These are phyloP conservation scores for Myrica gale DNA, from an alignment of 306 rosid species.

Conservation along the genomic window DNA sequence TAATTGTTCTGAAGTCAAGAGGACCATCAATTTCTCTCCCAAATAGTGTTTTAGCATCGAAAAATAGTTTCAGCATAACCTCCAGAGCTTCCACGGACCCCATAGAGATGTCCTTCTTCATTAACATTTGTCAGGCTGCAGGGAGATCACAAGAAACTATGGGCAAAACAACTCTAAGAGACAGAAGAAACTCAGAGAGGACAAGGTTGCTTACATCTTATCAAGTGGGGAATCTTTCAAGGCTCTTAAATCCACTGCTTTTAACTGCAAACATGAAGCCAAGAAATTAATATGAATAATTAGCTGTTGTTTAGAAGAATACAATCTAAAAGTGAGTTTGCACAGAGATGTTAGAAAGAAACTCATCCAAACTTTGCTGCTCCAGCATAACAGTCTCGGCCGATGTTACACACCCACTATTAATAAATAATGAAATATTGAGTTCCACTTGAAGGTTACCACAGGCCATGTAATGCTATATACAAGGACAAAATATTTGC, in stretches of 20 bases:
- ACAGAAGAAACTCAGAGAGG: conserved; percentile 14
- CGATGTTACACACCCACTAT: conserved; percentile 93
- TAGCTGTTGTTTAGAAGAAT: conserved; percentile 4
- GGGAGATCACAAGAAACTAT: conserved; percentile 18
- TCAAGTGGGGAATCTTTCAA: conserved; percentile 78
- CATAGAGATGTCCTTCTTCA: conserved; percentile 69
- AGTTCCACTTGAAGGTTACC: neutral
- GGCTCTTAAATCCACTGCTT: conserved; percentile 59
- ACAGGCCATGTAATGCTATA: neutral
- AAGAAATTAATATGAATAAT: conserved; percentile 7
- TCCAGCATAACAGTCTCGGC: conserved; percentile 95
- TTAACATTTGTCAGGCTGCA: conserved; percentile 71
- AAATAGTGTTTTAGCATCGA: conserved; percentile 64
- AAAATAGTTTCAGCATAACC: conserved; percentile 91
- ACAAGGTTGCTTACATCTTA: conserved; percentile 49
- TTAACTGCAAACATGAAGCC: conserved; percentile 53
- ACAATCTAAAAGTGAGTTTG: neutral
- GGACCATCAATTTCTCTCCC: conserved; percentile 75
- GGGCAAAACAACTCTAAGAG: conserved; percentile 12
- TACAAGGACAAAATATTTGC: neutral
- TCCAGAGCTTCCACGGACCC: conserved; percentile 87
- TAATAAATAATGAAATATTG: too few species aligned
- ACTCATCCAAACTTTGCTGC: conserved; percentile 96
- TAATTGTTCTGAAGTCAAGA: conserved; percentile 59
- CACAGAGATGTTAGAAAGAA: conserved; percentile 51